Conservation (phyloP, 2,329 filamentous ascomycete species). For the Aspergillus ustus region DNA sequence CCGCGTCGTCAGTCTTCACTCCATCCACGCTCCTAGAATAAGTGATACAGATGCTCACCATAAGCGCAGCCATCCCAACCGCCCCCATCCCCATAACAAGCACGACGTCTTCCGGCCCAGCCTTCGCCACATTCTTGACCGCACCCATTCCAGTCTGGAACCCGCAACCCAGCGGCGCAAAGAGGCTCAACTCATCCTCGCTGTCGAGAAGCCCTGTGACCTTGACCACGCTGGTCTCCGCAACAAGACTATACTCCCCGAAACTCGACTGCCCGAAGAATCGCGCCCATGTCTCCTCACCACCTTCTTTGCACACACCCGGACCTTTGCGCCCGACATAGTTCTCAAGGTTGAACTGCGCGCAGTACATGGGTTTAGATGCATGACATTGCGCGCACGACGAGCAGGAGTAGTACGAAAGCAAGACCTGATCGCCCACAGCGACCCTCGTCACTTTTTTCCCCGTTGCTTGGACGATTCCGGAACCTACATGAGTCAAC, state of each 20-base stretch:
- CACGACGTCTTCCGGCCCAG: constrained; percentile 42
- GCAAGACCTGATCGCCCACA: constrained; percentile 35
- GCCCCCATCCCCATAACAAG: constrained; percentile 52
- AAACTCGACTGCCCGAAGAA: constrained; percentile 41
- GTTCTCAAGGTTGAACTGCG: constrained; percentile 17
- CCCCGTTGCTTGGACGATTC: constrained; percentile 21
- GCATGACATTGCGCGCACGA: constrained; percentile 36
- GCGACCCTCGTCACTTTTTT: constrained; percentile 19
- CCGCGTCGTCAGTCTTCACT: background rate
- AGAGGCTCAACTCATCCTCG: constrained; percentile 26
- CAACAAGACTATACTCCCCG: constrained; percentile 28
- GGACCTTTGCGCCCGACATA: constrained; percentile 13
- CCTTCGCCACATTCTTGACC: constrained; percentile 45
- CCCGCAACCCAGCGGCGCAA: constrained; percentile 35
- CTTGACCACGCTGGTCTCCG: constrained; percentile 13
- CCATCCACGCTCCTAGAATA: background rate
- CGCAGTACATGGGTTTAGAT: constrained; percentile 36
- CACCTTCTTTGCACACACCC: background rate
- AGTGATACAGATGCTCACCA: constrained; percentile 33
- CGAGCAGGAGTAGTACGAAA: constrained; percentile 41
- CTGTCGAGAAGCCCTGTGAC: constrained; percentile 24
- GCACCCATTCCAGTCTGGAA: constrained; percentile 39
- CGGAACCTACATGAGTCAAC: constrained; percentile 19
- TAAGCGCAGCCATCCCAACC: constrained; percentile 53
- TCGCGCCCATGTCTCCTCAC: background rate